These are phyloP conservation scores for Apiospora marii DNA, from an alignment of 2,329 filamentous ascomycete species.

Conservation along the genomic window DNA sequence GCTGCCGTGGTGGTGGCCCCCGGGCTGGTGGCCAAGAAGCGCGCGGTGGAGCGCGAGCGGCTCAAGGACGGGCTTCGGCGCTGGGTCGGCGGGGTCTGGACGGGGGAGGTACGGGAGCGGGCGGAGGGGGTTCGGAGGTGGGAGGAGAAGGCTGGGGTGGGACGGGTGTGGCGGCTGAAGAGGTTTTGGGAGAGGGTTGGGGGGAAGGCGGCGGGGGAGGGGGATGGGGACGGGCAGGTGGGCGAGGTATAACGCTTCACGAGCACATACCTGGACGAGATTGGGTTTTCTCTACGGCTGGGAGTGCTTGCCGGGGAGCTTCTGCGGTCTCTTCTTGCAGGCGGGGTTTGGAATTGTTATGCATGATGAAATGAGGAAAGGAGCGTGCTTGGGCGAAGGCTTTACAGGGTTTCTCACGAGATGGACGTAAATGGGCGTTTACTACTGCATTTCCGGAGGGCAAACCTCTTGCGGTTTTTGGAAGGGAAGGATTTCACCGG, in stretches of 20 bases:
- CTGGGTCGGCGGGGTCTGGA: conserved; percentile 70
- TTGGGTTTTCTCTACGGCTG: not conserved
- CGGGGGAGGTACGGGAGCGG: conserved; percentile 57
- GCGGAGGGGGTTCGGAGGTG: conserved; percentile 55
- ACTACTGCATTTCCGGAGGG: not conserved
- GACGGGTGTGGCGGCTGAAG: conserved; percentile 67
- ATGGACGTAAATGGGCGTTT: not conserved
- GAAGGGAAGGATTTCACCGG: not conserved
- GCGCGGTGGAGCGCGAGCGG: conserved; percentile 70
- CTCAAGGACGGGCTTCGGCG: conserved; percentile 71
- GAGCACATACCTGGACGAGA: not conserved
- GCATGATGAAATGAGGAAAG: not conserved
- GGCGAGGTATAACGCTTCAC: not conserved
- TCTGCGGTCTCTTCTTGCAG: too few relatives aligned
- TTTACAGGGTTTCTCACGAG: not conserved
- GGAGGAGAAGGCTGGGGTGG: conserved; percentile 61
- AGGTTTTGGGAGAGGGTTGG: conserved; percentile 72
- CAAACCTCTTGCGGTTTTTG: not conserved
- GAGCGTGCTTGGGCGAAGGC: not conserved
- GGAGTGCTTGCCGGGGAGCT: not conserved
- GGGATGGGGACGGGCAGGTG: not conserved
- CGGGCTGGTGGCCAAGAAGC: conserved; percentile 66
- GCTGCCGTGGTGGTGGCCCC: conserved; percentile 57
- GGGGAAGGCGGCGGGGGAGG: not conserved
- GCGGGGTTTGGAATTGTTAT: not conserved